These are phyloP conservation scores for Zygosaccharomyces bailii DNA, from an alignment of 805 yeast species.

Conservation along the genomic window DNA sequence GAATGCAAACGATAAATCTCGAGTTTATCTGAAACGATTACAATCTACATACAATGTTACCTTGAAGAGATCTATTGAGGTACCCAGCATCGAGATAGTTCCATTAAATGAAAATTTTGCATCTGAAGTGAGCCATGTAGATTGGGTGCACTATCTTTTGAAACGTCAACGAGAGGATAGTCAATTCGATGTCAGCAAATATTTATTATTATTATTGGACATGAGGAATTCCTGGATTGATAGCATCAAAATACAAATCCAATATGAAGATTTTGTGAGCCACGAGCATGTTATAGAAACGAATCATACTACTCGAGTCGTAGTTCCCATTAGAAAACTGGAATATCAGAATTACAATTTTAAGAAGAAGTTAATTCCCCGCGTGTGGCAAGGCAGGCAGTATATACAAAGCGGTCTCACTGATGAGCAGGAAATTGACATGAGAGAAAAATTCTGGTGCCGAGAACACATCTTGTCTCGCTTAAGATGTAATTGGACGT, in stretches of 20 bases:
- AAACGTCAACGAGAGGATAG: constrained; percentile 12
- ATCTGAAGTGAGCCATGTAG: constrained; percentile 19
- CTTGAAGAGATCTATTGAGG: constrained; percentile 53
- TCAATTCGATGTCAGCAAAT: constrained; percentile 43
- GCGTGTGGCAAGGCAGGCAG: constrained; percentile 60
- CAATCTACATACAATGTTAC: constrained; percentile 32
- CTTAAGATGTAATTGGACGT: constrained; percentile 64
- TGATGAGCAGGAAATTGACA: constrained; percentile 52
- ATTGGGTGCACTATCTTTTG: constrained; percentile 32
- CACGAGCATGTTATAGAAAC: constrained; percentile 38
- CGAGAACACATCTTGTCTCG: constrained; percentile 58
- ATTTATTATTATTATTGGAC: constrained; percentile 66
- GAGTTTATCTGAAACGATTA: constrained; percentile 25
- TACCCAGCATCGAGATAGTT: constrained; percentile 71
- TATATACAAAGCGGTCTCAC: constrained; percentile 51
- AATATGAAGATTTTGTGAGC: constrained; percentile 33
- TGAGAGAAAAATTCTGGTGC: constrained; percentile 77
- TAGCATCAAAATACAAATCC: constrained; percentile 39
- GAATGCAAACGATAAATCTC: constrained; percentile 15
- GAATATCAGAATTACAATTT: constrained; percentile 37
- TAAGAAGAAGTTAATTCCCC: constrained; percentile 57
- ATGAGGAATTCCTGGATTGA: constrained; percentile 79
- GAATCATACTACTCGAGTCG: constrained; percentile 51
- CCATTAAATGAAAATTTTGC: constrained; percentile 45
- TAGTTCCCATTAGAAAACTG: constrained; percentile 65